These are phyloP conservation scores for Kwoniella shivajii DNA, from an alignment of 1,284 basidiomycete genomes.

Conservation along the genomic window DNA sequence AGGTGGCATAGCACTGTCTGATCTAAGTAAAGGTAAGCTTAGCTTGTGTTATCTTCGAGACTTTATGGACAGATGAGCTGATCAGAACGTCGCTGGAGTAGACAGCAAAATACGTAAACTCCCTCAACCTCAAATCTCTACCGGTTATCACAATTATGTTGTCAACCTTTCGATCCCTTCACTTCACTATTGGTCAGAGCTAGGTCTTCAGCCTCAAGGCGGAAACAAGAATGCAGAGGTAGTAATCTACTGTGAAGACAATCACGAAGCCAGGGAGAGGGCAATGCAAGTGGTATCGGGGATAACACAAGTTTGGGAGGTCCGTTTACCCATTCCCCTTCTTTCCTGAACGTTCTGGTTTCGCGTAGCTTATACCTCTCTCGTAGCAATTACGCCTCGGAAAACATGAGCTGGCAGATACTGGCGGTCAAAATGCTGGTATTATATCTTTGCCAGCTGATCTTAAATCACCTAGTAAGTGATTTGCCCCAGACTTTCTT, in stretches of 20 bases:
- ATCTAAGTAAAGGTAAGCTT: constrained; percentile 9
- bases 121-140: constrained; percentile 24
- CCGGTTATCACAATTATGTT: constrained; percentile 34
- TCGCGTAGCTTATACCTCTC: background rate
- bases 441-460: constrained; percentile 2
- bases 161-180: constrained; percentile 36
- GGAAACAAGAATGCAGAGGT: constrained; percentile 41
- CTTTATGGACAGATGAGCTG: background rate
- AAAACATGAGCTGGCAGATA: background rate
- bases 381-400: constrained; percentile 4
- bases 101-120: background rate
- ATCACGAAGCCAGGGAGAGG: constrained; percentile 8
- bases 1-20: background rate
- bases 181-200: constrained; percentile 45
- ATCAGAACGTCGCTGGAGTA: background rate
- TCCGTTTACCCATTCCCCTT: too few species aligned
- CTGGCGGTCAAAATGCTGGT: background rate
- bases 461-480: too few species aligned
- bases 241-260: constrained; percentile 27
- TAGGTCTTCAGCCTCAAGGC: constrained; percentile 43
- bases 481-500: too few species aligned
- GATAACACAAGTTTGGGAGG: background rate
- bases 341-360: too few species aligned
- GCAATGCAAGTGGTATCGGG: background rate
- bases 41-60: background rate